A percentile compares a stretch with the other conserved stretches of the same genome.
Evolutionary conservation across 163 green algal genomes (phyloP).

Genomic region (Volvox carteri): DNA sequence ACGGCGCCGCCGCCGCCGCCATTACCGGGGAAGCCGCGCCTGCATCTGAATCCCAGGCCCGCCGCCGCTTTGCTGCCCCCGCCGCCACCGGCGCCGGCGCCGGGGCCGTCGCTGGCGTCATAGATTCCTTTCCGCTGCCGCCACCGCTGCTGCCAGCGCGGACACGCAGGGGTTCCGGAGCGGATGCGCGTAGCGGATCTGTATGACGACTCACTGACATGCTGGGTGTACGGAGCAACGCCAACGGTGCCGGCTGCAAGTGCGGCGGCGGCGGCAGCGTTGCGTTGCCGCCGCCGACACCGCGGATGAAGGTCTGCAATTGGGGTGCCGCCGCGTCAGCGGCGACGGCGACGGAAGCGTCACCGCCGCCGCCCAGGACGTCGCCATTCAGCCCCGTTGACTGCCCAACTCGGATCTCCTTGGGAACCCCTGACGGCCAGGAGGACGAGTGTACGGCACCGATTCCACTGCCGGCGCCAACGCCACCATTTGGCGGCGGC

Average conservation of each 20-base stretch:
- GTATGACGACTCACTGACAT: not conserved
- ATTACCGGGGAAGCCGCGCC: not conserved
- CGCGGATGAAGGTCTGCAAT: no score
- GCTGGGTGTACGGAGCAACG: not conserved
- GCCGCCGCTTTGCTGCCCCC: not conserved
- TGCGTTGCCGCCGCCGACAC: not conserved
- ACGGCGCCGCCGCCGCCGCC: no score
- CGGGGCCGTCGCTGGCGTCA: not conserved
- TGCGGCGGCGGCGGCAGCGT: not conserved
- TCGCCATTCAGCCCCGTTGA: no score
- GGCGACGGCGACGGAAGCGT: not conserved
- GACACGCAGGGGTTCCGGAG: not conserved
- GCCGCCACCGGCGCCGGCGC: not conserved
- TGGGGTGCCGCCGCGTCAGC: no score
- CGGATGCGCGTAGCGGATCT: constrained; percentile 1
- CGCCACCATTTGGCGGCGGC: not conserved
- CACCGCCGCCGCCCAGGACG: no score
- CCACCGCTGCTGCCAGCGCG: not conserved
- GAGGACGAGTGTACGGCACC: no score
- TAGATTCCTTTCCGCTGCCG: no score
- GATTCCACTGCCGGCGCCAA: not conserved
- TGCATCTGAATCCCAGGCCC: not conserved
- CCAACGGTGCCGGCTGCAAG: not conserved
- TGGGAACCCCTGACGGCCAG: no score
- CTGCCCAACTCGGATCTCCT: no score